Conservation (phyloP, 441 rosid genomes). For the Gossypium lobatum region DNA sequence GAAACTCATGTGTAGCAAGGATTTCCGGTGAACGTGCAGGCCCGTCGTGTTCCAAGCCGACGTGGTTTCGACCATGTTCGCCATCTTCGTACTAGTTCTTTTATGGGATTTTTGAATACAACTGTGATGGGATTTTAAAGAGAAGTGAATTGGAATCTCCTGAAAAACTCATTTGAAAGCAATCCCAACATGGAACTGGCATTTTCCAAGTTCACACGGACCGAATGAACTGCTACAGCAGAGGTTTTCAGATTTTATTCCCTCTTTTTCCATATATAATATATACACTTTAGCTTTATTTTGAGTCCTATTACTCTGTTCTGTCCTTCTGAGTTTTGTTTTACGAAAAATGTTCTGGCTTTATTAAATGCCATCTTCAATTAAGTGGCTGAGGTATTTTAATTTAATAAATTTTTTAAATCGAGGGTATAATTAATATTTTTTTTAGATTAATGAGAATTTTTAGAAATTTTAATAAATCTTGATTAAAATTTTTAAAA, state of each 20-base stretch:
- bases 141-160: neutral
- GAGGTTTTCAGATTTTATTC: neutral
- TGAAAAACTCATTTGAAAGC: neutral
- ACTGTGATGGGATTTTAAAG: neutral
- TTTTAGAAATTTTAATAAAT: too few relatives aligned
- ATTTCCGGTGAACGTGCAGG: too few relatives aligned
- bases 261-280: neutral
- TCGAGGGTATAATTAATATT: too few relatives aligned
- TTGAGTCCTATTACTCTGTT: too few relatives aligned
- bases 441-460: too few relatives aligned
- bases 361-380: neutral
- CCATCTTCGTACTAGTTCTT: neutral
- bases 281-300: too few relatives aligned
- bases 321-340: neutral
- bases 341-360: neutral
- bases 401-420: too few relatives aligned
- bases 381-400: too few relatives aligned
- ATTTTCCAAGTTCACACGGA: neutral
- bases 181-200: slow-evolving; percentile 1
- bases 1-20: too few relatives aligned
- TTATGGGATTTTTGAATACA: neutral
- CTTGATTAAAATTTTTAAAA: too few relatives aligned
- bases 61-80: slow-evolving; percentile 4
- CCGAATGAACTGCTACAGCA: neutral
- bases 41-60: neutral